phyloP scores from a whole-genome alignment of 202 grass and related monocot species.

The Elaeis oleifera region DNA sequence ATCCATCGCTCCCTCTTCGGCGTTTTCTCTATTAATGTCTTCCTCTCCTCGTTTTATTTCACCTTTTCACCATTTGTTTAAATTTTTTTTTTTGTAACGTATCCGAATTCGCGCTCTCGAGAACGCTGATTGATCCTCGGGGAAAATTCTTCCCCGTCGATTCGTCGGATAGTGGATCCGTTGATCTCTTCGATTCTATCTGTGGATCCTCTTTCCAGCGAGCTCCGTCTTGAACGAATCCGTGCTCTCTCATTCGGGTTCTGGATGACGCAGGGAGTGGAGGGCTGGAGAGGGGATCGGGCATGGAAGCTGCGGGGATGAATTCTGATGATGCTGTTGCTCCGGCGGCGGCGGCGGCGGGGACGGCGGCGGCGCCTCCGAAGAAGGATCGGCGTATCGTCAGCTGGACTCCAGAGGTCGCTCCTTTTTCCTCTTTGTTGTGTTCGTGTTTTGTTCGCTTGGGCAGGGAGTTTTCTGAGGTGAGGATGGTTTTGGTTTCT shows the following conservation, averaged over 20 bases:
- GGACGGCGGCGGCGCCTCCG: neutral
- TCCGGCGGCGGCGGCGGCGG: neutral
- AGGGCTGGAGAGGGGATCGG: conserved; percentile 50
- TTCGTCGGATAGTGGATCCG: neutral
- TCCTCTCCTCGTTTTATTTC: no score
- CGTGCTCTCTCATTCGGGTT: conserved; percentile 2
- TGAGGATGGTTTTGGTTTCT: conserved; percentile 12
- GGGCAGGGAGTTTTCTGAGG: neutral
- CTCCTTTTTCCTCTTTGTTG: neutral
- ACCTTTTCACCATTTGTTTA: no score
- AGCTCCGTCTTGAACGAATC: neutral
- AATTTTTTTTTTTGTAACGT: no score
- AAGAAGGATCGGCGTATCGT: conserved; percentile 82
- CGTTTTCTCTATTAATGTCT: no score
- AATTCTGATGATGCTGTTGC: conserved; percentile 6
- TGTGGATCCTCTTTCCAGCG: neutral
- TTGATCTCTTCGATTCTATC: conserved; percentile 11
- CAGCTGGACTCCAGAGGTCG: conserved; percentile 68
- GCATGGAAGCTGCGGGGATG: conserved; percentile 34
- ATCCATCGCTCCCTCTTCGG: no score
- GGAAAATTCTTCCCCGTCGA: no score
- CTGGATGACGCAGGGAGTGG: conserved; percentile 50
- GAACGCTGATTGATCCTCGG: no score
- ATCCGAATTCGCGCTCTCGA: no score
- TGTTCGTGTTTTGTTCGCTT: neutral